A percentile compares a stretch with the other conserved stretches of the same genome.
phyloP scores from a whole-genome alignment of 2,329 filamentous ascomycete genomes.

The Calonectria honghensis region DNA sequence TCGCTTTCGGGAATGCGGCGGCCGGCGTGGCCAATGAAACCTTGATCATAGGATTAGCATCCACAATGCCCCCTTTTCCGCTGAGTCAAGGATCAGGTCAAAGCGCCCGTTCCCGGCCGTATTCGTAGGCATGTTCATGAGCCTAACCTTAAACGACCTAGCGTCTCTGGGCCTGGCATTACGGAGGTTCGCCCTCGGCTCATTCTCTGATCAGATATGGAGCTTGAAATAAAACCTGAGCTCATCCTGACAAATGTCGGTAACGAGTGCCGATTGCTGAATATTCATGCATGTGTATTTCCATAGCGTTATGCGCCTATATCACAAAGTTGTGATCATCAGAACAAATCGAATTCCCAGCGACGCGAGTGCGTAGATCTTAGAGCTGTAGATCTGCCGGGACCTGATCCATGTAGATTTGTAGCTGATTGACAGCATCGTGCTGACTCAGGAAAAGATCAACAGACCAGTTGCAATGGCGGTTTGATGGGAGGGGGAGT shows the following conservation, averaged over 20 bases:
- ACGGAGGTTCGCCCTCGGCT: slow-evolving; percentile 6
- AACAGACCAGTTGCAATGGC: neutral
- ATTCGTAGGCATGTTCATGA: neutral
- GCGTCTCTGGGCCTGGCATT: neutral
- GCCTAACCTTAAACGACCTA: neutral
- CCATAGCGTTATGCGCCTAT: neutral
- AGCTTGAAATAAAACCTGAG: neutral
- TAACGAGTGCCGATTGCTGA: neutral
- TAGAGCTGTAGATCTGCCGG: slow-evolving; percentile 10
- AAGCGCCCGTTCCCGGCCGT: slow-evolving; percentile 9
- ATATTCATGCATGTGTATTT: neutral
- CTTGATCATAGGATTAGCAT: neutral
- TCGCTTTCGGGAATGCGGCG: slow-evolving; percentile 19
- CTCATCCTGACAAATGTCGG: slow-evolving; percentile 14
- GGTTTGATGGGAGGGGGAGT: neutral
- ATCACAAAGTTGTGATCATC: slow-evolving; percentile 4
- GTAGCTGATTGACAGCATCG: slow-evolving; percentile 1
- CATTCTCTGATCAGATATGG: slow-evolving; percentile 4
- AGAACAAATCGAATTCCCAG: neutral
- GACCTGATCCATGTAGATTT: slow-evolving; percentile 9
- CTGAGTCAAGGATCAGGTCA: neutral
- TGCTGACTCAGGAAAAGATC: slow-evolving; percentile 15
- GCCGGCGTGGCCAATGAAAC: slow-evolving; percentile 1
- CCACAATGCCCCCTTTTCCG: slow-evolving; percentile 15
- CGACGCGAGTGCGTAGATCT: neutral